Evolutionary conservation across 2,329 filamentous ascomycete genomes (phyloP).

Genomic region (Tolypocladium cylindrosporum): DNA sequence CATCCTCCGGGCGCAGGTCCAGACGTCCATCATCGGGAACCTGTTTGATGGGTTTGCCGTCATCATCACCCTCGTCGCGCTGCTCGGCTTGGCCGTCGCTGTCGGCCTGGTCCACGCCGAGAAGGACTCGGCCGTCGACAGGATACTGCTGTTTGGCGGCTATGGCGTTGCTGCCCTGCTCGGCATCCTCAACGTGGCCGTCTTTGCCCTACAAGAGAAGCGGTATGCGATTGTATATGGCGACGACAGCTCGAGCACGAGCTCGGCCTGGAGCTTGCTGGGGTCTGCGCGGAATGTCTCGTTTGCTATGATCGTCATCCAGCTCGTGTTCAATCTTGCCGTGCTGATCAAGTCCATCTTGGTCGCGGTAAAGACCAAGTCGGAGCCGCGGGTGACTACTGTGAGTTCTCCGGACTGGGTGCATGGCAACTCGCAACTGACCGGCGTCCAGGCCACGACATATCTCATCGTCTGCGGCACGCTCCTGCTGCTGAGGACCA

Average conservation of each 20-base stretch:
- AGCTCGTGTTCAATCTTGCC: constrained; percentile 9
- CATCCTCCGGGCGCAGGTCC: neutral
- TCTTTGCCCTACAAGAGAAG: constrained; percentile 10
- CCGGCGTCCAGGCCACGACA: constrained; percentile 7
- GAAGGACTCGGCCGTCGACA: constrained; percentile 2
- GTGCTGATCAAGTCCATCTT: constrained; percentile 8
- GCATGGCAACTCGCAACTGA: too few species aligned
- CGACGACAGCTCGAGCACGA: neutral
- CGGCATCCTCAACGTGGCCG: constrained; percentile 5
- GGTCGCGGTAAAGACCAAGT: constrained; percentile 9
- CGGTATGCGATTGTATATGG: constrained; percentile 1
- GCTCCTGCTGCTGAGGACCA: constrained; percentile 14
- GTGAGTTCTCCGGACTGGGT: constrained; percentile 5
- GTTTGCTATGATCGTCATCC: constrained; percentile 5
- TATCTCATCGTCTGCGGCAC: constrained; percentile 12
- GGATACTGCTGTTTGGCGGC: constrained; percentile 5
- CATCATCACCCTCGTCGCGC: constrained; percentile 12
- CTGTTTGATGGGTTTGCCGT: constrained; percentile 3
- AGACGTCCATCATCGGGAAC: constrained; percentile 2
- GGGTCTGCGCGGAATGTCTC: constrained; percentile 1
- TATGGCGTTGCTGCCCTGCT: constrained; percentile 9
- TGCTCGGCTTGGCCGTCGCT: constrained; percentile 12
- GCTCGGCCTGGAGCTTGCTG: too few species aligned
- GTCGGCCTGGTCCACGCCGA: constrained; percentile 9
- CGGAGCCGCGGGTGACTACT: constrained; percentile 6